Conservation (phyloP, 2,329 filamentous ascomycete species). For the Exutisphaerella laricina region DNA sequence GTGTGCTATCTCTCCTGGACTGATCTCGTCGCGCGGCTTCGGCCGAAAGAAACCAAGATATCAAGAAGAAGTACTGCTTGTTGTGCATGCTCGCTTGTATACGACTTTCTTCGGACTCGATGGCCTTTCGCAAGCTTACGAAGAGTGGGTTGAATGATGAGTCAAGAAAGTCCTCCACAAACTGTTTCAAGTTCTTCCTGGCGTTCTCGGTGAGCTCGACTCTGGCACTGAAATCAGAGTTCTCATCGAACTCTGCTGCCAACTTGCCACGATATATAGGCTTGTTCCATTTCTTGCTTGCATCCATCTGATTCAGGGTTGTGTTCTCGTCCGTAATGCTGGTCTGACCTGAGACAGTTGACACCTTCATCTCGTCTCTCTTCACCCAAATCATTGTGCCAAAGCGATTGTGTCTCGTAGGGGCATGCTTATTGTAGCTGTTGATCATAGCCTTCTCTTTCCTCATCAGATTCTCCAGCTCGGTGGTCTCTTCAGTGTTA, state of each 20-base stretch:
- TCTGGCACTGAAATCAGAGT: constrained; percentile 69
- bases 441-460: constrained; percentile 82
- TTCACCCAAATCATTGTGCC: constrained; percentile 98
- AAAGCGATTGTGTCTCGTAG: constrained; percentile 86
- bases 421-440: constrained; percentile 68
- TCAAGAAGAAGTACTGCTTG: constrained; percentile 84
- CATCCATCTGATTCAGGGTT: constrained; percentile 83
- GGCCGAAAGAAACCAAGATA: constrained; percentile 81
- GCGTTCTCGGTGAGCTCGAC: constrained; percentile 66
- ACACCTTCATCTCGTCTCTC: constrained; percentile 74
- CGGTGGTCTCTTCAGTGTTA: constrained; percentile 61
- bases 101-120: constrained; percentile 83
- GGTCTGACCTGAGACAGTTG: constrained; percentile 83
- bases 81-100: constrained; percentile 66
- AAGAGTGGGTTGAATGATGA: constrained; percentile 90
- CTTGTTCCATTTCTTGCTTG: constrained; percentile 82
- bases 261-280: constrained; percentile 52
- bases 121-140: constrained; percentile 74
- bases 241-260: constrained; percentile 46
- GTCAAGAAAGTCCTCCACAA: constrained; percentile 91
- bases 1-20: constrained; percentile 41
- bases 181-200: constrained; percentile 69
- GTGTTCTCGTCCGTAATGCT: constrained; percentile 67
- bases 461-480: constrained; percentile 67
- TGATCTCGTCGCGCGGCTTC: constrained; percentile 62